Conservation (phyloP, 805 yeast genomes). For the Saccharomycopsis lassenensis region DNA sequence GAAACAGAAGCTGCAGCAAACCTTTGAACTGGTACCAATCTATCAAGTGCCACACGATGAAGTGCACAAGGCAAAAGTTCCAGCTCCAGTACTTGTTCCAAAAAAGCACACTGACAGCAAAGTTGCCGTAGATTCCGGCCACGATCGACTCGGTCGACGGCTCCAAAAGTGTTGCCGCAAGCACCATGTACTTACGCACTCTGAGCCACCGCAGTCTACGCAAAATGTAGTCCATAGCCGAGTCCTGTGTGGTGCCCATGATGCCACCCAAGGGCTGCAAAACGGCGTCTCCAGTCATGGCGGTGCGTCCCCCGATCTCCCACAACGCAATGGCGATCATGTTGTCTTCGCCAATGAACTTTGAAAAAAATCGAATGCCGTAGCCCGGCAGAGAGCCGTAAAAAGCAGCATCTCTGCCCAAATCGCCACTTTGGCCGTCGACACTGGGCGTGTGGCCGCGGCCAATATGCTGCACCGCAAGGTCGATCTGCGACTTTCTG, state of each 20-base stretch:
- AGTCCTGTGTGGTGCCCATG: slow-evolving; percentile 23
- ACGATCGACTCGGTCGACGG: slow-evolving; percentile 76
- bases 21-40: slow-evolving; percentile 52
- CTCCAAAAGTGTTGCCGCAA: slow-evolving; percentile 72
- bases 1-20: slow-evolving; percentile 26
- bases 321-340: slow-evolving; percentile 84
- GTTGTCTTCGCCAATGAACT: slow-evolving; percentile 85
- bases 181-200: slow-evolving; percentile 79
- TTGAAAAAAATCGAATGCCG: slow-evolving; percentile 61
- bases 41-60: slow-evolving; percentile 48
- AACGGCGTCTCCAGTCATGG: slow-evolving; percentile 67
- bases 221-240: slow-evolving; percentile 44
- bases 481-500: slow-evolving; percentile 53
- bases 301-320: slow-evolving; percentile 64
- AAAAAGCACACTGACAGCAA: slow-evolving; percentile 40
- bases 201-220: slow-evolving; percentile 79
- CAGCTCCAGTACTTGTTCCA: slow-evolving; percentile 26
- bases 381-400: slow-evolving; percentile 25
- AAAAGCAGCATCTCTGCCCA: slow-evolving; percentile 24
- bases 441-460: slow-evolving; percentile 22
- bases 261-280: slow-evolving; percentile 55
- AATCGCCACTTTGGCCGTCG: slow-evolving; percentile 27
- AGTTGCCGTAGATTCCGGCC: slow-evolving; percentile 56
- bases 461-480: slow-evolving; percentile 37
- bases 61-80: slow-evolving; percentile 38